Evolutionary conservation across 257 asterid species (phyloP).

Genomic region (Solanum chiquidenum): DNA sequence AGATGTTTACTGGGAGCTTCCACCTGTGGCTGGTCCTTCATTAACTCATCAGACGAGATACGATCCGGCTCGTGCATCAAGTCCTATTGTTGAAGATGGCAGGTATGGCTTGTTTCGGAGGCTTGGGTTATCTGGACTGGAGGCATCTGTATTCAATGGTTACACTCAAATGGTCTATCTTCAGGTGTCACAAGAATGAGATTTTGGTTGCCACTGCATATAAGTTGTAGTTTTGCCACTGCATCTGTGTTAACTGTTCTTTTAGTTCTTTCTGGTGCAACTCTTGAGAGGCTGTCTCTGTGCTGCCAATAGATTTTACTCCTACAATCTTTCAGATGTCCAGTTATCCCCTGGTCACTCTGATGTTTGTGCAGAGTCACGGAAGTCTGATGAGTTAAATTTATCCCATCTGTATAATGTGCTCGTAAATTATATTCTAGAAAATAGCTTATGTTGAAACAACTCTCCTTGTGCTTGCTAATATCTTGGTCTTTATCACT

Average conservation of each 20-base stretch:
- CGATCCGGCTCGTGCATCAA: constrained; percentile 78
- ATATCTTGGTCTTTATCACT: neutral
- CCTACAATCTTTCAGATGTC: neutral
- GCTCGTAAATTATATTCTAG: neutral
- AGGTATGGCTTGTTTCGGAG: constrained; percentile 56
- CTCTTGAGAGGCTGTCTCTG: neutral
- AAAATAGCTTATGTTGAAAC: neutral
- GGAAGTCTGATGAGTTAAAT: neutral
- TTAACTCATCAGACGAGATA: constrained; percentile 93
- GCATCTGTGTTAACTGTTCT: neutral
- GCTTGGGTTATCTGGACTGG: constrained; percentile 61
- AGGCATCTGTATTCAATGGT: constrained; percentile 76
- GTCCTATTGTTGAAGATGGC: constrained; percentile 88
- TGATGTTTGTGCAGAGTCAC: neutral
- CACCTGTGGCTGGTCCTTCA: constrained; percentile 96
- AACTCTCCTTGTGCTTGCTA: neutral
- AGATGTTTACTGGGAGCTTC: constrained; percentile 91
- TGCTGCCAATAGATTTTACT: neutral
- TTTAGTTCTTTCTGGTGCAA: neutral
- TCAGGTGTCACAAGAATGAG: constrained; percentile 47
- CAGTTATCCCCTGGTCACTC: neutral
- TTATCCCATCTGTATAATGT: neutral
- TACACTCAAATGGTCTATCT: constrained; percentile 98
- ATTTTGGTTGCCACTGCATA: neutral
- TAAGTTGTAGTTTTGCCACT: neutral